phyloP scores from a whole-genome alignment of 2,329 filamentous ascomycete genomes.

The Ophiognomonia clavigignenti-juglandacearum region DNA sequence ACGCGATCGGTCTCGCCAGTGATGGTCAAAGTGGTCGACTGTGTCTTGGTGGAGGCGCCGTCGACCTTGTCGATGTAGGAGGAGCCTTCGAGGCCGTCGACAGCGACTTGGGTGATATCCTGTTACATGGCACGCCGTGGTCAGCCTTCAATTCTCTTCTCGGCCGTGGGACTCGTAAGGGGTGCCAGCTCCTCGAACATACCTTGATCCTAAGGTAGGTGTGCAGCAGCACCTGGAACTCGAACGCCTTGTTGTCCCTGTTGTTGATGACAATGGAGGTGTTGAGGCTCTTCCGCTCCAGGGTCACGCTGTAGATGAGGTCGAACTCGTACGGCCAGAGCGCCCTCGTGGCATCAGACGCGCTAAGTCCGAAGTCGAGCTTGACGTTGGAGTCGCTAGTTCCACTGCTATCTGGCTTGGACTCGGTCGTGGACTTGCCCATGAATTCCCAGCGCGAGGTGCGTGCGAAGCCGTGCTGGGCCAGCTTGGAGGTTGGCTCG shows the following conservation, averaged over 20 bases:
- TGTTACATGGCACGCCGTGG: constrained; percentile 30
- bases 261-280: constrained; percentile 87
- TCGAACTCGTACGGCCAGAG: constrained; percentile 86
- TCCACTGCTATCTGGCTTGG: constrained; percentile 22
- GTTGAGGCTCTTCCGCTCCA: constrained; percentile 68
- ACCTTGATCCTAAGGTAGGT: constrained; percentile 83
- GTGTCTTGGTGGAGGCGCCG: constrained; percentile 57
- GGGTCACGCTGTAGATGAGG: constrained; percentile 86
- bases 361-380: constrained; percentile 89
- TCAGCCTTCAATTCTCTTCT: background rate
- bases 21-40: constrained; percentile 62
- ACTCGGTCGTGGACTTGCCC: constrained; percentile 75
- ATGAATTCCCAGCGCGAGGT: constrained; percentile 90
- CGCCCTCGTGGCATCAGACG: constrained; percentile 59
- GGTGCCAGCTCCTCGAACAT: constrained; percentile 29
- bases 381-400: constrained; percentile 67
- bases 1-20: constrained; percentile 81
- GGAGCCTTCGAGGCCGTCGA: constrained; percentile 72
- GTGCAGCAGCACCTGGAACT: constrained; percentile 88
- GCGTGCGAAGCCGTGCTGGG: constrained; percentile 93
- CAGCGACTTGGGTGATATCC: constrained; percentile 71
- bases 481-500: constrained; percentile 71
- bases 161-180: background rate
- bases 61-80: constrained; percentile 83
- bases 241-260: constrained; percentile 74